Evolutionary conservation across 148 eudicot genomes (phyloP).

Genomic region (Vaccinium myrtillus): DNA sequence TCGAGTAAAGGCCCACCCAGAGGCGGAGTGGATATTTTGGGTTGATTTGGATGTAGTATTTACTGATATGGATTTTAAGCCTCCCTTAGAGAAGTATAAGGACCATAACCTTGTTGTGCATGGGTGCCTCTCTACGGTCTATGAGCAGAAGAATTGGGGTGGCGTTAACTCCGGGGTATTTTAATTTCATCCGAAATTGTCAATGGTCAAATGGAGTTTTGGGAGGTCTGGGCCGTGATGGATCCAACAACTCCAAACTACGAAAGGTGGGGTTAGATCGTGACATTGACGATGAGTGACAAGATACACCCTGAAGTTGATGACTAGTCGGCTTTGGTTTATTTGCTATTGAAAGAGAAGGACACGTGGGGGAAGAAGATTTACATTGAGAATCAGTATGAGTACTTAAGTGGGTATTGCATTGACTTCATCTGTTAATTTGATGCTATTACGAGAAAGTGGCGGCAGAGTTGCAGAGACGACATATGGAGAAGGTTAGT

Average conservation of each 20-base stretch:
- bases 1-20: no score
- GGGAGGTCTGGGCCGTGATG: conserved; percentile 58
- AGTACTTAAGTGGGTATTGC: conserved; percentile 62
- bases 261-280: conserved; percentile 51
- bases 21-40: no score
- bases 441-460: conserved; percentile 25
- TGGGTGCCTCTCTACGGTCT: conserved; percentile 14
- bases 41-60: no score
- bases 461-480: conserved; percentile 28
- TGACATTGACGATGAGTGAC: conserved; percentile 18
- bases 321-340: conserved; percentile 15
- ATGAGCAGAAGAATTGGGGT: conserved; percentile 36
- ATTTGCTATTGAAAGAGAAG: conserved; percentile 45
- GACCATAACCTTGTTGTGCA: no score
- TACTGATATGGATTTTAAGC: no score
- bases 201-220: conserved; percentile 62
- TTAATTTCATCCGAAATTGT: not conserved
- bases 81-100: no score
- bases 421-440: conserved; percentile 35
- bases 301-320: not conserved
- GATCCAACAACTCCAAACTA: conserved; percentile 64
- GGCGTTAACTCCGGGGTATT: conserved; percentile 18
- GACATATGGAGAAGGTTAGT: conserved; percentile 53
- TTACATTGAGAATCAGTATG: conserved; percentile 41
- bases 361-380: conserved; percentile 52